Base-by-base conservation (phyloP, 257 asterid species). In the Schizonepeta tenuifolia region DNA sequence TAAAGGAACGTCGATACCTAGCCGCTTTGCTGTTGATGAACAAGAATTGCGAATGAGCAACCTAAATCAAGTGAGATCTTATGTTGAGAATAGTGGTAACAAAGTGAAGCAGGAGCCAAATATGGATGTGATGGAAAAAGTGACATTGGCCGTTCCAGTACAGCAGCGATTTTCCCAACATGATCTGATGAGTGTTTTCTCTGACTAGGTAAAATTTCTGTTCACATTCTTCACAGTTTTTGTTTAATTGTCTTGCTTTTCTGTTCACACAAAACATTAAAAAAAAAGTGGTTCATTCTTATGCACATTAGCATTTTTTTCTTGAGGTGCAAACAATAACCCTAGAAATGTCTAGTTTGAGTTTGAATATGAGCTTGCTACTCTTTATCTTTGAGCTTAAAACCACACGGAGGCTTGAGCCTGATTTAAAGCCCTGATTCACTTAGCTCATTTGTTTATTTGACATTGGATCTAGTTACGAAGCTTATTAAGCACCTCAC, bases 81-180 rank as follows among this genome's bases (percentile, higher is more conserved):
- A 64, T 71, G 72, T 69, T 21, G 87, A 83, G 62, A 78, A 63
- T 41, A 76, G 69, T 65, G 79, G 80, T 67, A 85, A 65, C 80
- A 85, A 77, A 72, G 87, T 88, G 82, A 90, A 90, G 86, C 86
- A 74, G 86, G 95, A 88, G 78, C 86, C 89, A 18, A 78, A 41
- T 72, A 75, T 73, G 85, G 83, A 80, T 80, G 61, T 84, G 44
- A 46, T 14, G 63, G 85, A 84, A 58, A 87, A 77, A 83, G 77
- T 75, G 26, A 77, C 36, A 71, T 71, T 85, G 74, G 84, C 86
- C 13, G 26, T 76, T 75, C 81, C 83, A 18, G 66, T 61, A 41
- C 75, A 72, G 75, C 85, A 58, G 72, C 77, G 43, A 22, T 33
- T 80, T 72, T 60, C 83, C 77, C 53, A 82, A 44, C 81, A 81